Conservation (phyloP, 768 basidiomycete genomes). For the Galerina marginata region DNA sequence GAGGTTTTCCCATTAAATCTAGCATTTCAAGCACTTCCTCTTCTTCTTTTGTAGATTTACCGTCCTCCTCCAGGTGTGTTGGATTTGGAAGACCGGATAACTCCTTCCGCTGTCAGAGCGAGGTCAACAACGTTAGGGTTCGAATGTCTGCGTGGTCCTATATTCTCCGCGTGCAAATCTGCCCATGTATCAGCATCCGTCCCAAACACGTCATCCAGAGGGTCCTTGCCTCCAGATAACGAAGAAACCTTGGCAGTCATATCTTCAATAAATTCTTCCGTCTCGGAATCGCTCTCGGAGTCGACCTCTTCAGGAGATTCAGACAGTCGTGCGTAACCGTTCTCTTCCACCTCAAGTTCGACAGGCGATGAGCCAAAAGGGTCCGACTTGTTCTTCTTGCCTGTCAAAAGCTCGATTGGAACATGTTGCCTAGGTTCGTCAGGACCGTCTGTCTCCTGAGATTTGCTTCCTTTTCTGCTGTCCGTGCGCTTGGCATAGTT, state of each 20-base stretch:
- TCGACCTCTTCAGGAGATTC: conserved; percentile 40
- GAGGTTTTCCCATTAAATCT: conserved; percentile 41
- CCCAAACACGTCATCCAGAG: conserved; percentile 67
- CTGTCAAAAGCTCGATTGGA: conserved; percentile 59
- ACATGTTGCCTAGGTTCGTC: conserved; percentile 32
- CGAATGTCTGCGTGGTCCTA: conserved; percentile 26
- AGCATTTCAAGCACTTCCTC: conserved; percentile 47
- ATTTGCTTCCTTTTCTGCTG: conserved; percentile 37
- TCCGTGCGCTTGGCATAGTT: conserved; percentile 65
- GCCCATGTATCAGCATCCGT: conserved; percentile 69
- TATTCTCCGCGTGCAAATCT: conserved; percentile 49
- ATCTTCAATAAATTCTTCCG: conserved; percentile 39
- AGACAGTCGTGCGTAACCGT: conserved; percentile 42
- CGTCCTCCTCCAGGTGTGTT: conserved; percentile 30
- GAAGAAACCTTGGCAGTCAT: conserved; percentile 44
- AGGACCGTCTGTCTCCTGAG: conserved; percentile 23
- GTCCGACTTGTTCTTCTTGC: conserved; percentile 48
- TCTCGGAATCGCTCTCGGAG: conserved; percentile 38
- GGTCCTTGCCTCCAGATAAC: conserved; percentile 46
- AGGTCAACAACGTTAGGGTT: conserved; percentile 59
- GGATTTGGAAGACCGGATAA: conserved; percentile 32
- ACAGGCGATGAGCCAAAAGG: conserved; percentile 25
- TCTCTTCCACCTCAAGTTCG: conserved; percentile 26
- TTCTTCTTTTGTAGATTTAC: conserved; percentile 40
- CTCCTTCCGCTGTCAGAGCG: conserved; percentile 53